Evolutionary conservation across 169 alveolate genomes (phyloP), one percentile per base, ranked within the genome.

Genomic region (Cyclospora cayetanensis): DNA sequence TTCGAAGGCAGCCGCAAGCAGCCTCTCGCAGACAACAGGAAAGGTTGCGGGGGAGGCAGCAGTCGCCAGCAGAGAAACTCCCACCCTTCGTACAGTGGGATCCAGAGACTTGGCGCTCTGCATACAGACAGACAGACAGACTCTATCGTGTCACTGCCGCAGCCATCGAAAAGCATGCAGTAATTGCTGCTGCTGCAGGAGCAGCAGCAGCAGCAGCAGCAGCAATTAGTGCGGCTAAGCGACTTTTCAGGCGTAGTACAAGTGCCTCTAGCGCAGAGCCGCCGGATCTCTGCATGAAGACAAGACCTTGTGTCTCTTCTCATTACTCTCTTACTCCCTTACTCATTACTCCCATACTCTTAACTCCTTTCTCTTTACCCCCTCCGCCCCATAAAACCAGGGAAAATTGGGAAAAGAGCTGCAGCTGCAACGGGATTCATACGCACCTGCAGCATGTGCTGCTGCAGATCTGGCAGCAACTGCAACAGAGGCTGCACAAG

Each of bases 381-480:
- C n/a, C n/a, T n/a, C n/a, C n/a, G n/a, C n/a, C n/a, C n/a, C n/a
- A n/a, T n/a, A 46, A 22, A 0, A 22, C 60, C 60, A 46, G 60
- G 25, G 11, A 46, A 46, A 46, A 12, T 15, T 15, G 25, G 25
- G 20, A 12, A 46, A 46, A 22, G 25, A 46, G 60, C 60, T 15
- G 60, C 60, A 46, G 60, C 60, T 15, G 60, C 60, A 46, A 22
- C 60, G 20, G 60, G 25, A 46, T 12, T 22, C 11, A 0, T 1
- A 55, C 53, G 0, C 15, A 72, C 60, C 84, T 72, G 55, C 50
- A 72, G 84, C 84, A 72, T 34, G 22, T 37, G 84, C 50, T 37
- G 84, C 84, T 72, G 84, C 84, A 72, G 84, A 31, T n/a, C 84
- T 3, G 55, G 55, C 84, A 72, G 84, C 84, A 72, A 55, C 52